Conservation (phyloP, 257 asterid genomes). For the Plectranthus barbatus region DNA sequence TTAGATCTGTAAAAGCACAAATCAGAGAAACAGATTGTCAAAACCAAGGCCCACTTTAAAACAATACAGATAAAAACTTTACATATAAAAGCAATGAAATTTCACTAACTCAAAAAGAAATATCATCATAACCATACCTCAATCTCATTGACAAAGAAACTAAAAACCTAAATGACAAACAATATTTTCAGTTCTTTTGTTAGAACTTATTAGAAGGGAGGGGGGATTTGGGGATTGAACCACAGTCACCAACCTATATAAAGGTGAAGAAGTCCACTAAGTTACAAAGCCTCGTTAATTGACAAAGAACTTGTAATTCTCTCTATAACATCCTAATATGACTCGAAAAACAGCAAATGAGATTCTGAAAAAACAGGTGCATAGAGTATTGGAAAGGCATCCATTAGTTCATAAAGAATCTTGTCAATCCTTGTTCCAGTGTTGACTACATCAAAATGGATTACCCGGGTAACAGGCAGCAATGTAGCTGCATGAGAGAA, state of each 20-base stretch:
- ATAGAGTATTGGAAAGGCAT: neutral
- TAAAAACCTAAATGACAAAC: neutral
- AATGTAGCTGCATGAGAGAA: conserved; percentile 98
- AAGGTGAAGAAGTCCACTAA: no score
- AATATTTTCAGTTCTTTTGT: neutral
- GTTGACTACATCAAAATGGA: conserved; percentile 10
- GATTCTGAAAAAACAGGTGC: neutral
- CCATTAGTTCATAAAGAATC: conserved; percentile 4
- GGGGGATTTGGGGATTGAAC: no score
- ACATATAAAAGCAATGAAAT: neutral
- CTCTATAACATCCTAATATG: neutral
- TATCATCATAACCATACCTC: conserved; percentile 2
- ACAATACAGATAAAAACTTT: neutral
- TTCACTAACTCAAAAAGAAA: neutral
- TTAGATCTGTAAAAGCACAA: neutral
- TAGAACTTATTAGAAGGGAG: neutral
- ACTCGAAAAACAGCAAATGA: neutral
- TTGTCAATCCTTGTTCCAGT: no score
- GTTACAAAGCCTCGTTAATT: neutral
- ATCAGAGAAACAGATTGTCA: neutral
- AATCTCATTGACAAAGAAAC: neutral
- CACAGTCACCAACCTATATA: no score
- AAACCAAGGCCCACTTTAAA: neutral
- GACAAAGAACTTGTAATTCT: neutral
- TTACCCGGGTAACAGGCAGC: conserved; percentile 94